A percentile compares a stretch with the other conserved stretches of the same genome.
Conservation (phyloP, 192 early-diverging fungal genomes). For the Podila epicladia region DNA sequence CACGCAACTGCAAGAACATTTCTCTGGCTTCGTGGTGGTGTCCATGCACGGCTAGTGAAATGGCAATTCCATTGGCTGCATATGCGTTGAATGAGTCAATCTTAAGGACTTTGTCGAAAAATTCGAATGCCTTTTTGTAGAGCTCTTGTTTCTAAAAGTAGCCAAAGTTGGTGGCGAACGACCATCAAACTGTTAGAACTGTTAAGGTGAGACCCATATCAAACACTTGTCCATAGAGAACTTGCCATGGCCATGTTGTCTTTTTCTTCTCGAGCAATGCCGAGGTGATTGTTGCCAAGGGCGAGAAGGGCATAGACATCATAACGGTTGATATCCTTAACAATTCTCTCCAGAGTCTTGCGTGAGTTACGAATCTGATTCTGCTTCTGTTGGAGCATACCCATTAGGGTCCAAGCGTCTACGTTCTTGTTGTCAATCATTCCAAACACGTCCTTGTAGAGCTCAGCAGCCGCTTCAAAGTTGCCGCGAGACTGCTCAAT, state of each 20-base stretch:
- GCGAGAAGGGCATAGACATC: conserved; percentile 82
- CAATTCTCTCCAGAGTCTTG: conserved; percentile 79
- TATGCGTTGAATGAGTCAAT: conserved; percentile 75
- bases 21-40: conserved; percentile 41
- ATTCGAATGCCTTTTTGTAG: conserved; percentile 82
- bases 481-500: conserved; percentile 66
- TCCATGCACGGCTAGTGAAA: conserved; percentile 73
- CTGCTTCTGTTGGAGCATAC: conserved; percentile 68
- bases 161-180: neutral
- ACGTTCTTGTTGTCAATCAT: conserved; percentile 67
- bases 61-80: conserved; percentile 88
- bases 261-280: conserved; percentile 66
- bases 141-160: conserved; percentile 47
- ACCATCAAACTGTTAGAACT: neutral
- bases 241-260: conserved; percentile 40
- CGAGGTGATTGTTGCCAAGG: conserved; percentile 84
- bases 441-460: conserved; percentile 70
- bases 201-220: neutral
- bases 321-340: conserved; percentile 79
- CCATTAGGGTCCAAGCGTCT: conserved; percentile 78
- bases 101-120: conserved; percentile 79
- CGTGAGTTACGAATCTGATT: conserved; percentile 73
- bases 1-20: conserved; percentile 56
- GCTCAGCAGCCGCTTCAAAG: conserved; percentile 65
- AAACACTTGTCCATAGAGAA: neutral